Conservation (phyloP, 106 monocot genomes). For the Phalaenopsis equestris region DNA sequence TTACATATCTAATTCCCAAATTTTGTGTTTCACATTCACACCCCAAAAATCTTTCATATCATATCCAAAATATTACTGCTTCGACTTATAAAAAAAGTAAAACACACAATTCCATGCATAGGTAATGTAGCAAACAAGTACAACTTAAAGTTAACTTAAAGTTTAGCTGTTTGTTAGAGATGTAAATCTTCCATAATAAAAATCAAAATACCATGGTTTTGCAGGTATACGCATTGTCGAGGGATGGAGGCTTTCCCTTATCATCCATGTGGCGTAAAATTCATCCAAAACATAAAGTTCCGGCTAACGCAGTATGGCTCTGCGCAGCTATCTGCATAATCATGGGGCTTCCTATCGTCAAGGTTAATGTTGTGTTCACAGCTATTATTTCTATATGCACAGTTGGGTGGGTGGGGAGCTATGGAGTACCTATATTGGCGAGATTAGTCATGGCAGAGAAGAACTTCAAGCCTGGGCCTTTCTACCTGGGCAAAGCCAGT, state of each 20-base stretch:
- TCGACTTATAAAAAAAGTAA: no score
- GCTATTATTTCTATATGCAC: constrained; percentile 66
- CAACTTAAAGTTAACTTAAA: no score
- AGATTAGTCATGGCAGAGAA: constrained; percentile 59
- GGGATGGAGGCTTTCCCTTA: constrained; percentile 60
- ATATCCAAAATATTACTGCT: no score
- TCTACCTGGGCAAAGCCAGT: constrained; percentile 50
- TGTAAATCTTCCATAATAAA: no score
- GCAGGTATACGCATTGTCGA: constrained; percentile 72
- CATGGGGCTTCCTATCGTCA: constrained; percentile 54
- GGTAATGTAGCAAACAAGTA: no score
- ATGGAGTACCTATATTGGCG: constrained; percentile 75
- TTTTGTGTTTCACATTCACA: no score
- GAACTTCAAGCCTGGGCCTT: constrained; percentile 60
- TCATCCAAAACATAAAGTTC: constrained; percentile 65
- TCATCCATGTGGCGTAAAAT: constrained; percentile 60
- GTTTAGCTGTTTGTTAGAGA: no score
- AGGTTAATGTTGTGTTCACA: constrained; percentile 62
- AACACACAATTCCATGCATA: no score
- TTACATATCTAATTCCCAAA: no score
- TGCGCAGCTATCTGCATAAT: constrained; percentile 55
- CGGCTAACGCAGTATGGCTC: constrained; percentile 68
- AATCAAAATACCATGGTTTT: not conserved
- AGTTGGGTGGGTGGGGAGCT: constrained; percentile 68
- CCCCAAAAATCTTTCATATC: no score